A percentile compares a stretch with the other conserved stretches of the same genome.
These are phyloP conservation scores for Nigrospora oryzae DNA, from an alignment of 2,329 filamentous ascomycete genomes.

Conservation along the genomic window DNA sequence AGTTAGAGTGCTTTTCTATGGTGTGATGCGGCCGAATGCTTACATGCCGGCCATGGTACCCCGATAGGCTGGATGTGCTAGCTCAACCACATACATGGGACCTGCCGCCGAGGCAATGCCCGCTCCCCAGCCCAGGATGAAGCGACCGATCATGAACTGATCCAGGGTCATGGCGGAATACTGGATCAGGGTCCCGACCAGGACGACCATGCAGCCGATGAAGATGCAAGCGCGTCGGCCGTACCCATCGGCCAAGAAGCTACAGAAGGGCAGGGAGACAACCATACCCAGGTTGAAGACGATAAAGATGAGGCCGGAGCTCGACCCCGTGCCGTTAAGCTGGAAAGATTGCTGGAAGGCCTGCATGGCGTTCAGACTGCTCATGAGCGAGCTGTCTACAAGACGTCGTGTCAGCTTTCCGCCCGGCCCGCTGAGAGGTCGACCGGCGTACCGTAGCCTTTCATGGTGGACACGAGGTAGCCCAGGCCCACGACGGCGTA, in stretches of 20 bases:
- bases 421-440: background rate
- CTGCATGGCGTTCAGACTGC: constrained; percentile 35
- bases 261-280: constrained; percentile 37
- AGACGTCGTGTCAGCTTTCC: constrained; percentile 32
- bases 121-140: constrained; percentile 45
- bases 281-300: constrained; percentile 38
- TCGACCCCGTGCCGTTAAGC: constrained; percentile 31
- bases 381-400: background rate
- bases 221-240: constrained; percentile 45
- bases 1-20: background rate
- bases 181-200: constrained; percentile 38
- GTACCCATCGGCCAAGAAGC: constrained; percentile 36
- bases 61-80: constrained; percentile 51
- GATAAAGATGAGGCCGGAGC: constrained; percentile 31
- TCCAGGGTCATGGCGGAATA: constrained; percentile 30
- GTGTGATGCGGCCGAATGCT: background rate
- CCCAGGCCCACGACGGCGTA: constrained; percentile 18
- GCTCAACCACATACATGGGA: constrained; percentile 52
- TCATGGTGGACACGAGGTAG: constrained; percentile 34
- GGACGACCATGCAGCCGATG: constrained; percentile 38
- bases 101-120: constrained; percentile 47
- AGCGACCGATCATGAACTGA: constrained; percentile 45
- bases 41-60: constrained; percentile 50
- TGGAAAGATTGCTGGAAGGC: constrained; percentile 37
- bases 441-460: constrained; percentile 37